phyloP scores from a whole-genome alignment of 2,329 filamentous ascomycete species.

The Ophiognomonia clavigignenti-juglandacearum region DNA sequence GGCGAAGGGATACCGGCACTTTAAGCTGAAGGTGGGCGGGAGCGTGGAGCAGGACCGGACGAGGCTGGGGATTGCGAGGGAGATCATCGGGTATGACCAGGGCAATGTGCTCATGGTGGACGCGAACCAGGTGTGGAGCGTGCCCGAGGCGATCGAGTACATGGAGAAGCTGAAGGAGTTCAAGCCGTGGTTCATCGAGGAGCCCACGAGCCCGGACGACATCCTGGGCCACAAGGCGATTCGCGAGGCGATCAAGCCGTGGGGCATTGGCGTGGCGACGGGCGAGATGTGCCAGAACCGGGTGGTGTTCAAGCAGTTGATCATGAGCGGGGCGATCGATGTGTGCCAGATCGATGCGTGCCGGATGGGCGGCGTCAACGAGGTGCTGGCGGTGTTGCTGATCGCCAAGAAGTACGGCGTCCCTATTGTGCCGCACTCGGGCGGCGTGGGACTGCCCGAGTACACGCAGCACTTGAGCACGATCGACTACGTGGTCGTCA shows the following conservation, averaged over 20 bases:
- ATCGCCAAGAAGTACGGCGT: conserved; percentile 76
- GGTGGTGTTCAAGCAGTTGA: conserved; percentile 88
- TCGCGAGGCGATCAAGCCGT: conserved; percentile 69
- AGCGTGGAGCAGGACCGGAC: conserved; percentile 66
- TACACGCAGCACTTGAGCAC: conserved; percentile 92
- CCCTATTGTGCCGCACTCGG: conserved; percentile 83
- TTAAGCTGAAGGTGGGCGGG: conserved; percentile 86
- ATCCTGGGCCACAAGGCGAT: conserved; percentile 84
- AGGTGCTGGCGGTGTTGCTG: conserved; percentile 83
- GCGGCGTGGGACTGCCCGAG: conserved; percentile 85
- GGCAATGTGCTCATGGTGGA: conserved; percentile 89
- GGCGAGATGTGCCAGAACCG: conserved; percentile 96
- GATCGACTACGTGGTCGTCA: conserved; percentile 87
- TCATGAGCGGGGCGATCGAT: conserved; percentile 75
- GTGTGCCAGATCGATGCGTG: conserved; percentile 89
- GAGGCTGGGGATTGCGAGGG: conserved; percentile 67
- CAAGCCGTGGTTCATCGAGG: conserved; percentile 91
- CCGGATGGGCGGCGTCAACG: conserved; percentile 84
- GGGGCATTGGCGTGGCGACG: conserved; percentile 78
- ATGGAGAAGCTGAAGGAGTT: conserved; percentile 80
- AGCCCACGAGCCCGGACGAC: conserved; percentile 87
- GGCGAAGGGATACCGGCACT: conserved; percentile 72
- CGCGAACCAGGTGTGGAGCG: conserved; percentile 89
- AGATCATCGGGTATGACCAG: conserved; percentile 75
- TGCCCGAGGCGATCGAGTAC: conserved; percentile 82